phyloP scores from a whole-genome alignment of 768 basidiomycete genomes.

The Boletus reticuloceps region DNA sequence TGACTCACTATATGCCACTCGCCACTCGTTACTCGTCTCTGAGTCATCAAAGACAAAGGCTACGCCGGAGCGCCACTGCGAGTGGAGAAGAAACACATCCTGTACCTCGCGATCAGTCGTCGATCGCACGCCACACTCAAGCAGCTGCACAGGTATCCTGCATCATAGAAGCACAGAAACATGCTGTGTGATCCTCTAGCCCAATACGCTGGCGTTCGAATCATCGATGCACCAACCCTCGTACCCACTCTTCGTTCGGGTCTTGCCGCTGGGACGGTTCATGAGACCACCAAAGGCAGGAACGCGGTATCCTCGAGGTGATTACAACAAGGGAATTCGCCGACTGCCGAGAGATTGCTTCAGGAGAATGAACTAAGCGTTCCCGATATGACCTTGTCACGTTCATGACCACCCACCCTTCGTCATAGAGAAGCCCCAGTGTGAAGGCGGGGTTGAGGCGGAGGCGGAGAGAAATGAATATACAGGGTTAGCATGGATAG shows the following conservation, averaged over 20 bases:
- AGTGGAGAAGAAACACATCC: background rate
- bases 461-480: constrained; percentile 24
- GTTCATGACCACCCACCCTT: background rate
- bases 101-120: background rate
- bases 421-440: constrained; percentile 17
- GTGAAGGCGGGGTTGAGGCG: constrained; percentile 29
- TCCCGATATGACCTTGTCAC: constrained; percentile 15
- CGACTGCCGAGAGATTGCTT: constrained; percentile 9
- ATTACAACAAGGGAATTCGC: constrained; percentile 23
- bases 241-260: constrained; percentile 12
- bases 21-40: no score
- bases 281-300: constrained; percentile 3
- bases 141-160: background rate
- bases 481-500: background rate
- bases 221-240: constrained; percentile 4
- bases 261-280: background rate
- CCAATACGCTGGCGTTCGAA: background rate
- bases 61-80: background rate
- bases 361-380: constrained; percentile 6
- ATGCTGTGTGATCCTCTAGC: constrained; percentile 1
- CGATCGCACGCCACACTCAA: background rate
- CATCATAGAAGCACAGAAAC: constrained; percentile 3
- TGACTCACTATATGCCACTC: background rate
- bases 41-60: no score
- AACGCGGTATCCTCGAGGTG: constrained; percentile 31